These are phyloP conservation scores for Trifolium fragiferum DNA, from an alignment of 306 rosid species.

Conservation along the genomic window DNA sequence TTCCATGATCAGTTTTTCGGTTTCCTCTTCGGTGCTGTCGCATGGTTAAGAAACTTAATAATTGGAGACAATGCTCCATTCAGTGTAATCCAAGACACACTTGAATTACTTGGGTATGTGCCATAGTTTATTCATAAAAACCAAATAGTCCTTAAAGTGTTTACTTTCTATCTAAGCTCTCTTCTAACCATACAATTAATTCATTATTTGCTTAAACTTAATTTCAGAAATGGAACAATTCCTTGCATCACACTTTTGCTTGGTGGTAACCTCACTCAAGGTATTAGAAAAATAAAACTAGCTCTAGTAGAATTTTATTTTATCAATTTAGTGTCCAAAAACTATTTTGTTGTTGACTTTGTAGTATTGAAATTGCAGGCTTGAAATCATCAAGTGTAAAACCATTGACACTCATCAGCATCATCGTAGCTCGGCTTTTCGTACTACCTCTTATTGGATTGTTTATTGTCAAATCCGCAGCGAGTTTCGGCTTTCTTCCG, in stretches of 20 bases:
- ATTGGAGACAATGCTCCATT: conserved; percentile 78
- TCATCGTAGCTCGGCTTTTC: conserved; percentile 49
- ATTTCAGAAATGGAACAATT: conserved; percentile 75
- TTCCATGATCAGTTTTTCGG: conserved; percentile 70
- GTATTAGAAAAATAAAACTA: conserved; percentile 38
- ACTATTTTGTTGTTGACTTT: conserved; percentile 20
- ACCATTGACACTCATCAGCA: conserved; percentile 46
- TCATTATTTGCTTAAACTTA: conserved; percentile 29
- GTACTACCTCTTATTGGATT: conserved; percentile 72
- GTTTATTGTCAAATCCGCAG: conserved; percentile 61
- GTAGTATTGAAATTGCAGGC: conserved; percentile 48
- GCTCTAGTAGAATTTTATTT: background rate
- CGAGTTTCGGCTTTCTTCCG: conserved; percentile 60
- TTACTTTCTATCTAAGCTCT: background rate
- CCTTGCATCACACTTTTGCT: conserved; percentile 88
- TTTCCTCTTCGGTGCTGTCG: conserved; percentile 64
- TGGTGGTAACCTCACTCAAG: conserved; percentile 89
- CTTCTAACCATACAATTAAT: background rate
- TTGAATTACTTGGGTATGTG: conserved; percentile 68
- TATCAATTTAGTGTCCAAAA: background rate
- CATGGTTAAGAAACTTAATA: conserved; percentile 66
- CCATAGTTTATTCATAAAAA: background rate
- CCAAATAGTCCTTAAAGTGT: conserved; percentile 8
- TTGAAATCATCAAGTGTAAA: conserved; percentile 63
- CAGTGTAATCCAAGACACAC: conserved; percentile 67